phyloP scores from a whole-genome alignment of 2,329 filamentous ascomycete species.

The Clarireedia hainanense region DNA sequence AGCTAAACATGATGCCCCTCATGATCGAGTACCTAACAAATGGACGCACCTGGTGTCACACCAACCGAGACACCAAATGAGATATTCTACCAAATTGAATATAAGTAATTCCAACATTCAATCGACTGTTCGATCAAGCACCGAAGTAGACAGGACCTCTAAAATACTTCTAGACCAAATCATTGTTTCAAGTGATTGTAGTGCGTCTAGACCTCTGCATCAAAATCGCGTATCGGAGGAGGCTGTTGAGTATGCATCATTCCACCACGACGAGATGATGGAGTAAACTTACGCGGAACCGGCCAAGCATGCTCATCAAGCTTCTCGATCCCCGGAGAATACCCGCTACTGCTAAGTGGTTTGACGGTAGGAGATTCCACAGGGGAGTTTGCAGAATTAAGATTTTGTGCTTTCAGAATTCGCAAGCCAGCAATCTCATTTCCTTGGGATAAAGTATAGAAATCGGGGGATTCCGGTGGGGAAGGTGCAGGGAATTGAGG shows the following conservation, averaged over 20 bases:
- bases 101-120: too few relatives aligned
- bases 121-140: too few relatives aligned
- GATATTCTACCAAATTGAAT: too few relatives aligned
- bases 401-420: not conserved
- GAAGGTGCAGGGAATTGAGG: not conserved
- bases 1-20: too few relatives aligned
- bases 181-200: not conserved
- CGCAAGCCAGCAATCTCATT: not conserved
- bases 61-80: not conserved
- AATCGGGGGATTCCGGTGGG: not conserved
- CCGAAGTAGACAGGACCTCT: too few relatives aligned
- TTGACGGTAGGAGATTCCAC: not conserved
- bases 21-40: not conserved
- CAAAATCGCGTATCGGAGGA: conserved; percentile 3
- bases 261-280: not conserved
- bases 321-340: conserved; percentile 1
- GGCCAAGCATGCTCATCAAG: not conserved
- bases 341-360: not conserved
- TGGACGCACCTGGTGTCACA: not conserved
- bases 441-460: not conserved
- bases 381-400: not conserved
- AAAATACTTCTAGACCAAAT: not conserved
- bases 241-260: not conserved
- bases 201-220: not conserved
- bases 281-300: not conserved